Conservation (phyloP, 2,329 filamentous ascomycete genomes). For the Pseudogymnoascus sp. region DNA sequence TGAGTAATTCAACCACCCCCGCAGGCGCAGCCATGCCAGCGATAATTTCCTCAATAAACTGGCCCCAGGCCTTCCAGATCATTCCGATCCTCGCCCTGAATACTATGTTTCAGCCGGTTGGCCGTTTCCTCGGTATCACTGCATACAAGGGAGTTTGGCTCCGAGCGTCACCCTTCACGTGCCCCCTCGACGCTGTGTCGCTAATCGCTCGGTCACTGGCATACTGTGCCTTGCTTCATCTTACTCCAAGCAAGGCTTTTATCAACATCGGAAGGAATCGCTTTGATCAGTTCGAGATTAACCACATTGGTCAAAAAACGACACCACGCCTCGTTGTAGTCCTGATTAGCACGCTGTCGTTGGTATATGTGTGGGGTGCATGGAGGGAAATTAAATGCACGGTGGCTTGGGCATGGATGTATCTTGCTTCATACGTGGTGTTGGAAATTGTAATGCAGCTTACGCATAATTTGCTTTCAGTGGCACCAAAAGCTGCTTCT, state of each 20-base stretch:
- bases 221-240: not conserved
- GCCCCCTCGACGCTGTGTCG: not conserved
- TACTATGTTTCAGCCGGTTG: not conserved
- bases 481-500: not conserved
- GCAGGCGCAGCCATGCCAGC: not conserved
- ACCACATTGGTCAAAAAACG: not conserved
- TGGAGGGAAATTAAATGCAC: not conserved
- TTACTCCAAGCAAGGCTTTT: not conserved
- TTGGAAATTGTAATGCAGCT: not conserved
- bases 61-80: not conserved
- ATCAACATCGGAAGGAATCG: not conserved
- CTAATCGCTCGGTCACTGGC: not conserved
- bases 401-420: not conserved
- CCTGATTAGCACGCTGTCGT: not conserved
- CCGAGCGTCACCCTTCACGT: not conserved
- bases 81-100: not conserved
- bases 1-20: not conserved
- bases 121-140: not conserved
- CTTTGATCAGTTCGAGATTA: not conserved
- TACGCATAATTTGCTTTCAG: not conserved
- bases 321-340: not conserved
- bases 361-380: not conserved
- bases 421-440: not conserved
- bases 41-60: not conserved
- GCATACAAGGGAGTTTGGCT: not conserved